Percentiles rank a stretch among this genome's conserved stretches.
Evolutionary conservation across 2,329 filamentous ascomycete species (phyloP).

Genomic region (Sarocladiaceae sp.): DNA sequence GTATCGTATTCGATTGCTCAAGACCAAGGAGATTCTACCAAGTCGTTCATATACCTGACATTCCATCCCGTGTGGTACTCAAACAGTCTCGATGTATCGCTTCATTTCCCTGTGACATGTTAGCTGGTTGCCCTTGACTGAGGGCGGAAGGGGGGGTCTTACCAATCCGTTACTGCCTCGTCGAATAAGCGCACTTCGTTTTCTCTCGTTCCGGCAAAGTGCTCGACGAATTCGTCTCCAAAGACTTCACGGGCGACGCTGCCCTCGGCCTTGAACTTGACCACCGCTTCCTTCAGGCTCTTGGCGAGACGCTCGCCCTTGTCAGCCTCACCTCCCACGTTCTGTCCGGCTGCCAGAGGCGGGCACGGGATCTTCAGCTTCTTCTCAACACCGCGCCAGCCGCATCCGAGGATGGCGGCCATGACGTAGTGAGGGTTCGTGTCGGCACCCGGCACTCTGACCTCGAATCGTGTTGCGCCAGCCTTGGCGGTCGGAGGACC

Average conservation of each 20-base stretch:
- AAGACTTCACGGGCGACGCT: slow-evolving; percentile 93
- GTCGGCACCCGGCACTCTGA: slow-evolving; percentile 92
- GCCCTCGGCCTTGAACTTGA: slow-evolving; percentile 67
- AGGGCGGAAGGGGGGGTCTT: neutral
- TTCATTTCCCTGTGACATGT: slow-evolving; percentile 60
- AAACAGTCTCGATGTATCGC: slow-evolving; percentile 73
- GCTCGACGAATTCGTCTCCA: slow-evolving; percentile 92
- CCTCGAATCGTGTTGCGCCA: slow-evolving; percentile 85
- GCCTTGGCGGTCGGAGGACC: slow-evolving; percentile 80
- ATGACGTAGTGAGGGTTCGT: slow-evolving; percentile 86
- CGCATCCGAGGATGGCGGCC: slow-evolving; percentile 79
- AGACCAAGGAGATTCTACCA: neutral
- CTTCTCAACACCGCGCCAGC: slow-evolving; percentile 89
- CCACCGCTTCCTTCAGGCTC: slow-evolving; percentile 78
- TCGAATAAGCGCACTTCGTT: slow-evolving; percentile 91
- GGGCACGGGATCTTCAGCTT: slow-evolving; percentile 79
- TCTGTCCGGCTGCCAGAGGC: slow-evolving; percentile 79
- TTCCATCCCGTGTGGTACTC: neutral
- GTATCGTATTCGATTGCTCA: slow-evolving; percentile 8
- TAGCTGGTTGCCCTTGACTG: neutral
- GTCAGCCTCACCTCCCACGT: slow-evolving; percentile 69
- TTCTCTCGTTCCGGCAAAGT: slow-evolving; percentile 86
- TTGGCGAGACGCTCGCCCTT: slow-evolving; percentile 68
- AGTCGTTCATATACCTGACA: neutral
- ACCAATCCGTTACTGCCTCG: slow-evolving; percentile 94